A percentile compares a stretch with the other conserved stretches of the same genome.
Evolutionary conservation across 768 basidiomycete genomes (phyloP).

Genomic region (Termitomyces sp.): DNA sequence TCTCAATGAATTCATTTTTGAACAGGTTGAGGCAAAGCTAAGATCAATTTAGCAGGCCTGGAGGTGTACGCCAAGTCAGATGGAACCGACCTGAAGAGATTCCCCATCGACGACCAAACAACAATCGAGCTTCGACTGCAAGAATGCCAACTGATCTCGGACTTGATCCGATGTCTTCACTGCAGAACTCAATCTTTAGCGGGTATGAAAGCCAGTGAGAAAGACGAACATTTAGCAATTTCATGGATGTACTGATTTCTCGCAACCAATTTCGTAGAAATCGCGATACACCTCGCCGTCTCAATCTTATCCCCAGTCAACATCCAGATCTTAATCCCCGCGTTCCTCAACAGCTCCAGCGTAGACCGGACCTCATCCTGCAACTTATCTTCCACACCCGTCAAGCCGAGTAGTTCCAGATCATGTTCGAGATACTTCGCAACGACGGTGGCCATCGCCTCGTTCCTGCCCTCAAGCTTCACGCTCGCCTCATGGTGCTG

Average conservation of each 20-base stretch:
- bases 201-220: not conserved
- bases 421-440: conserved; percentile 79
- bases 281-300: conserved; percentile 96
- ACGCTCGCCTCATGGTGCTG: conserved; percentile 77
- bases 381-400: conserved; percentile 98
- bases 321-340: conserved; percentile 99
- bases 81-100: conserved; percentile 69
- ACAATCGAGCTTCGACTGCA: conserved; percentile 93
- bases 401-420: conserved; percentile 86
- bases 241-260: conserved; percentile 98
- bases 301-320: conserved; percentile 99
- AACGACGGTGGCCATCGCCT: conserved; percentile 74
- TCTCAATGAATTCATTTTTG: conserved; percentile 92
- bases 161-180: conserved; percentile 83
- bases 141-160: conserved; percentile 85
- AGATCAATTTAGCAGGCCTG: not conserved
- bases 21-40: conserved; percentile 90
- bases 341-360: conserved; percentile 87
- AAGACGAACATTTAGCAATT: conserved; percentile 76
- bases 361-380: conserved; percentile 97
- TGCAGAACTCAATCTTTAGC: conserved; percentile 24
- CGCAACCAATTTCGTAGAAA: conserved; percentile 93
- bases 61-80: not conserved
- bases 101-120: conserved; percentile 99
- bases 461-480: conserved; percentile 71